Conservation (phyloP, 2,329 filamentous ascomycete species). For the Aphanocladium album region DNA sequence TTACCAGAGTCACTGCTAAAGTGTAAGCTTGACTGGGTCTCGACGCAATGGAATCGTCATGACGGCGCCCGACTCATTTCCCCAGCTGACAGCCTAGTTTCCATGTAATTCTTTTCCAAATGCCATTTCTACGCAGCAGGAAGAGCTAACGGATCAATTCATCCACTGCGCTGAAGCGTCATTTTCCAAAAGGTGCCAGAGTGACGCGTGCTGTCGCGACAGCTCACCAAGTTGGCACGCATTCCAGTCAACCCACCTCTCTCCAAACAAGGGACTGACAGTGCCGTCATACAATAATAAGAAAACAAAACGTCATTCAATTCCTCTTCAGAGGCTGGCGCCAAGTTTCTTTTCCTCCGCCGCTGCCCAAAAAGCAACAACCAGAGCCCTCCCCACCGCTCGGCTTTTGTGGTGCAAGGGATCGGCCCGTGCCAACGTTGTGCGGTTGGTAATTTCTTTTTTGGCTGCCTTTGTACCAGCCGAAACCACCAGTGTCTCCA, state of each 20-base stretch:
- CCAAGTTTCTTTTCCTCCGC: background rate
- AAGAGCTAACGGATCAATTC: too few relatives aligned
- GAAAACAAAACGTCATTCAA: background rate
- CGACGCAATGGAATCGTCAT: background rate
- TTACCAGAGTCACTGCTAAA: background rate
- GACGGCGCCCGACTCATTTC: background rate
- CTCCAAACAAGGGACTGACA: background rate
- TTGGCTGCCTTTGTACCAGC: too few relatives aligned
- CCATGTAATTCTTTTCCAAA: background rate
- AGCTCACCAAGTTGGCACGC: background rate
- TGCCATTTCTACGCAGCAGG: background rate
- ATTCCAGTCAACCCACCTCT: background rate
- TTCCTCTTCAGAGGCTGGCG: background rate
- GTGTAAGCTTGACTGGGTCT: background rate
- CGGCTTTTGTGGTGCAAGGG: background rate
- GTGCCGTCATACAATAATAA: background rate
- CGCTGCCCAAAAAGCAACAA: background rate
- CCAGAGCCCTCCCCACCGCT: background rate
- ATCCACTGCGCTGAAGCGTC: background rate
- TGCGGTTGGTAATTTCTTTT: constrained; percentile 6
- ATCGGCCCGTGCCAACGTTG: constrained; percentile 4
- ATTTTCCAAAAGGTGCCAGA: background rate
- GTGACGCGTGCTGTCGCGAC: background rate
- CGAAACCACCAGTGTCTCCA: background rate
- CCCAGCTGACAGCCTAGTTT: background rate